phyloP scores from a whole-genome alignment of 345 rosid species.

The Pistacia integerrima region DNA sequence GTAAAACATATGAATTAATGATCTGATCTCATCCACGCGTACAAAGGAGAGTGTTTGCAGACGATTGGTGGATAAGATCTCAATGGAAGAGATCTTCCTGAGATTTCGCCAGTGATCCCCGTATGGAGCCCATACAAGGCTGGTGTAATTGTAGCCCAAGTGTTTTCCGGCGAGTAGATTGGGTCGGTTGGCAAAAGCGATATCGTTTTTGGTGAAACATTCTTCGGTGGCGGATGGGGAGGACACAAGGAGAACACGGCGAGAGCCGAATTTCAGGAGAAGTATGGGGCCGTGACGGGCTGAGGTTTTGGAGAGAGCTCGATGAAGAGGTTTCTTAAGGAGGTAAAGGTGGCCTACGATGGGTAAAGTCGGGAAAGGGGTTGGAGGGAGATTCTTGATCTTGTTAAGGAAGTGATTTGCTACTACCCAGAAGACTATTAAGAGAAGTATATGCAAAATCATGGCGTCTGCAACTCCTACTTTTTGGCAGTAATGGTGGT shows the following conservation, averaged over 20 bases:
- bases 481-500: too few species aligned
- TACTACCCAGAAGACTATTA: conserved; percentile 11
- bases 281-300: conserved; percentile 19
- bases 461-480: neutral
- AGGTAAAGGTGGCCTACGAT: conserved; percentile 41
- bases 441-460: neutral
- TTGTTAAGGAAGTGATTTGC: conserved; percentile 15
- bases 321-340: conserved; percentile 28
- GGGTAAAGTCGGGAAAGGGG: conserved; percentile 28
- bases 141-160: conserved; percentile 22
- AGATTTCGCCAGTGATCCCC: conserved; percentile 38
- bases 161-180: conserved; percentile 22
- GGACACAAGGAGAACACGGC: conserved; percentile 32
- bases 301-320: conserved; percentile 26
- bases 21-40: conserved; percentile 30
- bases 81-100: conserved; percentile 25
- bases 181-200: conserved; percentile 35
- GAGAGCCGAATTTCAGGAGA: conserved; percentile 29
- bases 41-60: conserved; percentile 22
- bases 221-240: conserved; percentile 31
- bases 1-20: conserved; percentile 1
- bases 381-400: conserved; percentile 20
- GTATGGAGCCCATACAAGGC: conserved; percentile 27
- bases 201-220: conserved; percentile 34
- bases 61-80: conserved; percentile 33